Conservation (phyloP, 805 yeast genomes). For the Metschnikowia dekortorum region DNA sequence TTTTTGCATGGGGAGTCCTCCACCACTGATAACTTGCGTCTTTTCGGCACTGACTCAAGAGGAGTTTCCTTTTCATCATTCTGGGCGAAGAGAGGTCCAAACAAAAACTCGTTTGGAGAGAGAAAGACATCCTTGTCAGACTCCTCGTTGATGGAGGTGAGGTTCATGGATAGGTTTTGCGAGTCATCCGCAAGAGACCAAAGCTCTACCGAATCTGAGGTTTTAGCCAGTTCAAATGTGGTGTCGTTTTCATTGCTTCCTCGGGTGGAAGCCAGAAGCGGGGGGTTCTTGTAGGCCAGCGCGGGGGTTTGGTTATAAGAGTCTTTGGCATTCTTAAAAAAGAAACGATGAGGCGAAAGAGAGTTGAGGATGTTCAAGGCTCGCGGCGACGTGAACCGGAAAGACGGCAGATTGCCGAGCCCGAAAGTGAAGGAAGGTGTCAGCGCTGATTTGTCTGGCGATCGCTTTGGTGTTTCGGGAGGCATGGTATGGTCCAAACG, state of each 20-base stretch:
- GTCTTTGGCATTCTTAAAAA: constrained; percentile 14
- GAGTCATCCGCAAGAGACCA: constrained; percentile 29
- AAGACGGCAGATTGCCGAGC: constrained; percentile 41
- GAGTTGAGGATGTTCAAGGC: constrained; percentile 20
- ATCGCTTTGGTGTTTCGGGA: constrained; percentile 14
- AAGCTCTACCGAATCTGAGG: constrained; percentile 21
- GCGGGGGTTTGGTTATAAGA: neutral
- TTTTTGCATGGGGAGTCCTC: constrained; percentile 32
- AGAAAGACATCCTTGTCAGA: constrained; percentile 21
- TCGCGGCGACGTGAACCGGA: constrained; percentile 35
- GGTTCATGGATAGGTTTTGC: constrained; percentile 13
- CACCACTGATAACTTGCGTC: constrained; percentile 6
- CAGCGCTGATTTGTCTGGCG: constrained; percentile 6
- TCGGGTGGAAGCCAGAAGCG: neutral
- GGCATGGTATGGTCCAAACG: constrained; percentile 5
- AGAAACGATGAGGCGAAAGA: constrained; percentile 34
- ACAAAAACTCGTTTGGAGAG: constrained; percentile 30
- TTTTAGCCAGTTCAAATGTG: constrained; percentile 13
- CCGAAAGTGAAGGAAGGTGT: constrained; percentile 38
- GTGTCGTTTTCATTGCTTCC: constrained; percentile 2
- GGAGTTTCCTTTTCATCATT: neutral
- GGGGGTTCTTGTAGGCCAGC: neutral
- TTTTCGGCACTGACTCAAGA: neutral
- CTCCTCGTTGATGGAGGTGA: constrained; percentile 27
- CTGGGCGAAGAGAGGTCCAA: constrained; percentile 1